Evolutionary conservation across 2,329 filamentous ascomycete species (phyloP).

Genomic region (Aphanocladium album): DNA sequence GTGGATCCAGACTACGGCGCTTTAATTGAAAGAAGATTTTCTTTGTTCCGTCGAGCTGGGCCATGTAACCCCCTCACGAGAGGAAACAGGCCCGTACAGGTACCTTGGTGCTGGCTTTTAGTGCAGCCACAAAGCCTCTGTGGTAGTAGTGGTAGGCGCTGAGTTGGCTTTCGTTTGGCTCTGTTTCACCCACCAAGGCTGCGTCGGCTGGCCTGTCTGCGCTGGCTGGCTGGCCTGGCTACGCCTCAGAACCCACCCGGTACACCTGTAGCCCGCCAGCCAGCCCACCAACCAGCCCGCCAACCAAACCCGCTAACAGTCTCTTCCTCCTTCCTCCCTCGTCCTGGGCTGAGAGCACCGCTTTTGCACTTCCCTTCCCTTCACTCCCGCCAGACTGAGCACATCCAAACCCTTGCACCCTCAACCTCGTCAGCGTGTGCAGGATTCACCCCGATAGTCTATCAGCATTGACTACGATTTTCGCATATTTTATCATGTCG

Average conservation of each 20-base stretch:
- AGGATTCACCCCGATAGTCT: background rate
- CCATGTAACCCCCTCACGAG: background rate
- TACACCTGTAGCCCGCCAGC: background rate
- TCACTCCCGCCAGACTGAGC: conserved; percentile 3
- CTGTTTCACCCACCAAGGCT: background rate
- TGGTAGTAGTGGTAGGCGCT: background rate
- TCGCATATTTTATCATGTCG: conserved; percentile 40
- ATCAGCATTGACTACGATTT: background rate
- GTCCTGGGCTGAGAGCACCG: background rate
- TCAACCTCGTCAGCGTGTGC: background rate
- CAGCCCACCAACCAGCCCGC: background rate
- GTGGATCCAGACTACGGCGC: background rate
- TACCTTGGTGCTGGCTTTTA: background rate
- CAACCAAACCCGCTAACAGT: background rate
- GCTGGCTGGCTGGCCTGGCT: background rate
- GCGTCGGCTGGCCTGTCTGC: background rate
- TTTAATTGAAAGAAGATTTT: background rate
- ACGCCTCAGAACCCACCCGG: background rate
- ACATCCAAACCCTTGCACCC: background rate
- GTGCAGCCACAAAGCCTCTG: background rate
- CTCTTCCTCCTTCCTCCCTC: background rate
- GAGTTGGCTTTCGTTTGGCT: background rate
- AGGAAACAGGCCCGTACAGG: too few relatives aligned
- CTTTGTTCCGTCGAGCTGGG: background rate
- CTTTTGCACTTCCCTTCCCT: conserved; percentile 10